Conservation (phyloP, 306 rosid species). For the Pyrus pyrifolia region DNA sequence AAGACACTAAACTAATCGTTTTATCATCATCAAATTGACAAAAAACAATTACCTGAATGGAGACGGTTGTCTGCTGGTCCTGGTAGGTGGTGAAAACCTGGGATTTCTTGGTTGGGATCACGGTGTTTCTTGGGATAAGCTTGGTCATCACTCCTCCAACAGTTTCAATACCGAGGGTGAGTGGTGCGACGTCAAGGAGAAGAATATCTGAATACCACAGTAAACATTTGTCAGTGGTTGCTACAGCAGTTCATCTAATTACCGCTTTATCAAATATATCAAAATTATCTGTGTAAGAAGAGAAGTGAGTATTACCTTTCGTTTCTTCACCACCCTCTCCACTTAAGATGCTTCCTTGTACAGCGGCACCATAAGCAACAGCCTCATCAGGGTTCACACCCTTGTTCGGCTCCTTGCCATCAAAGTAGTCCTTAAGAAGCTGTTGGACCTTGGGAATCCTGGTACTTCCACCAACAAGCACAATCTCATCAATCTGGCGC, state of each 20-base stretch:
- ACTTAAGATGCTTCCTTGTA: conserved; percentile 96
- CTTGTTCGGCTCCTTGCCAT: conserved; percentile 97
- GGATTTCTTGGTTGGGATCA: conserved; percentile 97
- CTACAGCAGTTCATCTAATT: background rate
- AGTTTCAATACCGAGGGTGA: conserved; percentile 98
- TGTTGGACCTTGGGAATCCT: conserved; percentile 96
- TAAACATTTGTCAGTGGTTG: background rate
- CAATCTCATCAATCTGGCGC: conserved; percentile 85
- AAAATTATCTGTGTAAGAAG: background rate
- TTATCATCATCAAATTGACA: too few species aligned
- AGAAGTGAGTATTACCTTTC: conserved; percentile 48
- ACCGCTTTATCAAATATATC: background rate
- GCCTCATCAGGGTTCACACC: conserved; percentile 99
- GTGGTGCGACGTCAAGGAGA: conserved; percentile 93
- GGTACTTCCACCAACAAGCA: conserved; percentile 96
- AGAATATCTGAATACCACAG: conserved; percentile 61
- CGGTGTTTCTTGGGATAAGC: conserved; percentile 96
- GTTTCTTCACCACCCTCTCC: conserved; percentile 99
- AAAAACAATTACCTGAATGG: conserved; percentile 70
- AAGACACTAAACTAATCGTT: background rate
- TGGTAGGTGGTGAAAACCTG: conserved; percentile 99
- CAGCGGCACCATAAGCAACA: conserved; percentile 97
- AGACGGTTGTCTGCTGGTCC: conserved; percentile 98
- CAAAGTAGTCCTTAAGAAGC: conserved; percentile 87
- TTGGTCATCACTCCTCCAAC: conserved; percentile 99